phyloP scores from a whole-genome alignment of 345 rosid genomes.

The Geranium brycei region DNA sequence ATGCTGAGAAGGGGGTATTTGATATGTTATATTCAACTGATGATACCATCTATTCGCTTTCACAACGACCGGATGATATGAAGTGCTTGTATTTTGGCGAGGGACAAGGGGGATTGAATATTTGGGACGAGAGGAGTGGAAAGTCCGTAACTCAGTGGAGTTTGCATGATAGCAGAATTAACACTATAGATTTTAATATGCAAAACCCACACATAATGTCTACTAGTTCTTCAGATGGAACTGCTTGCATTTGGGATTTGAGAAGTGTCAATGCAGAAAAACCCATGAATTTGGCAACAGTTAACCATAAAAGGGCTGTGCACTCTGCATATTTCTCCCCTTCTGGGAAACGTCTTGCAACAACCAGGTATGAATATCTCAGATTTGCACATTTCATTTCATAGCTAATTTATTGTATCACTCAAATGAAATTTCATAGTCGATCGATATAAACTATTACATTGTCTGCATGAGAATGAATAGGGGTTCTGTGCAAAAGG shows the following conservation, averaged over 20 bases:
- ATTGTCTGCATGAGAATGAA: background rate
- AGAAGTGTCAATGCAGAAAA: slow-evolving; percentile 31
- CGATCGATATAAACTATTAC: background rate
- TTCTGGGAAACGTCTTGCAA: slow-evolving; percentile 55
- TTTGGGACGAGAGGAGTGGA: slow-evolving; percentile 56
- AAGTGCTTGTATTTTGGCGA: slow-evolving; percentile 47
- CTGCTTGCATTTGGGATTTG: slow-evolving; percentile 81
- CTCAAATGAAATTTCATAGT: background rate
- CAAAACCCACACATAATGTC: slow-evolving; percentile 51
- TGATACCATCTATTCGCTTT: slow-evolving; percentile 41
- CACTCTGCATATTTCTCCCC: slow-evolving; percentile 90
- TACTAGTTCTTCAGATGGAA: slow-evolving; percentile 68
- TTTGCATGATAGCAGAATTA: slow-evolving; percentile 61
- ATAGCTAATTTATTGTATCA: background rate
- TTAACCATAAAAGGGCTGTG: slow-evolving; percentile 44
- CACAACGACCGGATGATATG: slow-evolving; percentile 39
- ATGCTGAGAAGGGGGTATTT: slow-evolving; percentile 64
- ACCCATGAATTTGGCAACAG: slow-evolving; percentile 24
- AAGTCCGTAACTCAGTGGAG: slow-evolving; percentile 30
- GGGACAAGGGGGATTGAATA: slow-evolving; percentile 40
- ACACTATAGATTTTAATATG: slow-evolving; percentile 59
- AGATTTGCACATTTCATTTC: background rate
- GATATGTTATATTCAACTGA: slow-evolving; percentile 42
- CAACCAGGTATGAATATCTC: slow-evolving; percentile 41
- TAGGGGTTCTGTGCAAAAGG: background rate